phyloP scores from a whole-genome alignment of 2,329 filamentous ascomycete species.

The Diplocarpon mali region DNA sequence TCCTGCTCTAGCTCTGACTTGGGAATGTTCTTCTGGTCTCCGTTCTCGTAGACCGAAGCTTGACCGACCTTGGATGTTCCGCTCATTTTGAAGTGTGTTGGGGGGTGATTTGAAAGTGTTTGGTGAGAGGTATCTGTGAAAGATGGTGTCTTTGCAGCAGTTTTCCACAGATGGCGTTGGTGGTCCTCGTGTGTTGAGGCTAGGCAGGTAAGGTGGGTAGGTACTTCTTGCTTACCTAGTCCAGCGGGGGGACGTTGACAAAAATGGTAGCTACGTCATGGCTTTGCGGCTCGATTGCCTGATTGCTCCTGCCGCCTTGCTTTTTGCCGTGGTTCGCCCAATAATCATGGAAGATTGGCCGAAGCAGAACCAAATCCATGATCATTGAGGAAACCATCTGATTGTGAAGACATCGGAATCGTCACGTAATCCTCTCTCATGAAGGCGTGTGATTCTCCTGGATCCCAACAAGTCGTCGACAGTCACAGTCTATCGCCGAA shows the following conservation, averaged over 20 bases:
- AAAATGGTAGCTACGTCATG: conserved; percentile 7
- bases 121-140: not conserved
- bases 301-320: not conserved
- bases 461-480: too few species aligned
- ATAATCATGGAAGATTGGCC: too few species aligned
- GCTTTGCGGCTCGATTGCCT: conserved; percentile 2
- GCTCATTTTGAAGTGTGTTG: conserved; percentile 14
- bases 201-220: too few species aligned
- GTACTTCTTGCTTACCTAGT: too few species aligned
- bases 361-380: too few species aligned
- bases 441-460: too few species aligned
- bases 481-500: too few species aligned
- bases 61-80: conserved; percentile 44
- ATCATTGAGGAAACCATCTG: too few species aligned
- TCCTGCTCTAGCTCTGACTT: conserved; percentile 37
- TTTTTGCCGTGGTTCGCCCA: too few species aligned
- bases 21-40: conserved; percentile 60
- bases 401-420: too few species aligned
- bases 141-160: not conserved
- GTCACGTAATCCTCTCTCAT: too few species aligned
- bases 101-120: not conserved
- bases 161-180: not conserved
- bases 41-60: conserved; percentile 57
- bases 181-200: too few species aligned
- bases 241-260: not conserved